phyloP scores from a whole-genome alignment of 768 basidiomycete genomes.

The Coprinellus aureogranulatus region DNA sequence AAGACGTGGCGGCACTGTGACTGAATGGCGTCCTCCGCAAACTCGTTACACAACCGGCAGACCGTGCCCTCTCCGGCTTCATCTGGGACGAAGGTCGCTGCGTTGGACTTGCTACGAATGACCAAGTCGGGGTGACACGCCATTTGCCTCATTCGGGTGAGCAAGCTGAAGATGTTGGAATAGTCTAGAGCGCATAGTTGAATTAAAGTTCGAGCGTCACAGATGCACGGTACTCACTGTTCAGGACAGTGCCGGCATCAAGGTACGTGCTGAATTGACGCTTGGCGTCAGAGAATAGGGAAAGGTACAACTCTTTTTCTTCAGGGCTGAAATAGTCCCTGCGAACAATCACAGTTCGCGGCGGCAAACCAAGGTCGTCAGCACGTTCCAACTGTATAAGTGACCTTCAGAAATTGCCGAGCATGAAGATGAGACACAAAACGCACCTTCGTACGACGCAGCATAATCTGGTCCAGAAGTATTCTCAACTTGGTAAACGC shows the following conservation, averaged over 20 bases:
- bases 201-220: neutral
- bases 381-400: constrained; percentile 77
- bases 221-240: constrained; percentile 58
- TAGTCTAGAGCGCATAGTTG: constrained; percentile 53
- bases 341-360: constrained; percentile 84
- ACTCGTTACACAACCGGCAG: constrained; percentile 93
- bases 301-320: constrained; percentile 92
- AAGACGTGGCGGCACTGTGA: constrained; percentile 93
- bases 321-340: constrained; percentile 93
- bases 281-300: constrained; percentile 89
- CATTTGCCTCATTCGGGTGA: constrained; percentile 96
- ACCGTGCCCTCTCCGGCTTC: constrained; percentile 74
- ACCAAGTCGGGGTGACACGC: constrained; percentile 95
- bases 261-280: constrained; percentile 90
- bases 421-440: neutral
- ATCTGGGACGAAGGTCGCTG: constrained; percentile 54
- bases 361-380: constrained; percentile 94
- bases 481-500: constrained; percentile 94
- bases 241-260: constrained; percentile 84
- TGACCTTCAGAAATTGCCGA: neutral
- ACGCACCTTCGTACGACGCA: constrained; percentile 78
- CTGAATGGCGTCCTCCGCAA: constrained; percentile 96
- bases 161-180: constrained; percentile 85
- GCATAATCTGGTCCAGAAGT: constrained; percentile 92
- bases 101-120: constrained; percentile 79